phyloP scores from a whole-genome alignment of 1,284 basidiomycete genomes.

The Trametes pubescens region DNA sequence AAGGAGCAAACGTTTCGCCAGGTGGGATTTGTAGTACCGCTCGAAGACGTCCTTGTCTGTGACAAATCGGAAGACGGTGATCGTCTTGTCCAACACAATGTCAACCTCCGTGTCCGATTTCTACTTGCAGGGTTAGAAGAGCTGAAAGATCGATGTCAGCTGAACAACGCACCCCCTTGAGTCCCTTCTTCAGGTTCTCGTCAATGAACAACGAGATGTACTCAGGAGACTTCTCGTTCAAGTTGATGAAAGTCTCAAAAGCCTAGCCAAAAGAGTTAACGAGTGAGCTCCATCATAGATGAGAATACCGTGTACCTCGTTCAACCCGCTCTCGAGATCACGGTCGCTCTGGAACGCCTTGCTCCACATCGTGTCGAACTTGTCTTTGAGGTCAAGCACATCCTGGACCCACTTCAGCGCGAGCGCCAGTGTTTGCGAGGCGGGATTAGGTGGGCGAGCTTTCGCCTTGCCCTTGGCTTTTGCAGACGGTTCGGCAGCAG shows the following conservation, averaged over 20 bases:
- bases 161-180: constrained; percentile 81
- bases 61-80: constrained; percentile 94
- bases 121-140: constrained; percentile 49
- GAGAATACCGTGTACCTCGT: constrained; percentile 68
- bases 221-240: constrained; percentile 89
- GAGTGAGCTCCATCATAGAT: background rate
- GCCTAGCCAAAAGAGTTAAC: constrained; percentile 59
- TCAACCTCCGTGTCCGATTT: constrained; percentile 97
- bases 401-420: constrained; percentile 97
- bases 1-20: constrained; percentile 91
- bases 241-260: constrained; percentile 93
- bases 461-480: constrained; percentile 70
- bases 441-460: constrained; percentile 51
- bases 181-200: constrained; percentile 94
- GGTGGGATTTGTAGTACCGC: constrained; percentile 96
- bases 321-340: constrained; percentile 84
- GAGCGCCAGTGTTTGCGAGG: constrained; percentile 55
- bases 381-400: constrained; percentile 91
- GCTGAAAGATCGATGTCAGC: too few relatives aligned
- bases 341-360: constrained; percentile 79
- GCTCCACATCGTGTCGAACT: constrained; percentile 83
- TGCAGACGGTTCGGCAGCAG: constrained; percentile 53
- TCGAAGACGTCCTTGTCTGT: constrained; percentile 98
- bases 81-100: constrained; percentile 90
- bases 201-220: constrained; percentile 98